A percentile compares a stretch with the other conserved stretches of the same genome.
These are phyloP conservation scores for Exserohilum rostratum DNA, from an alignment of 2,329 filamentous ascomycete species.

Conservation along the genomic window DNA sequence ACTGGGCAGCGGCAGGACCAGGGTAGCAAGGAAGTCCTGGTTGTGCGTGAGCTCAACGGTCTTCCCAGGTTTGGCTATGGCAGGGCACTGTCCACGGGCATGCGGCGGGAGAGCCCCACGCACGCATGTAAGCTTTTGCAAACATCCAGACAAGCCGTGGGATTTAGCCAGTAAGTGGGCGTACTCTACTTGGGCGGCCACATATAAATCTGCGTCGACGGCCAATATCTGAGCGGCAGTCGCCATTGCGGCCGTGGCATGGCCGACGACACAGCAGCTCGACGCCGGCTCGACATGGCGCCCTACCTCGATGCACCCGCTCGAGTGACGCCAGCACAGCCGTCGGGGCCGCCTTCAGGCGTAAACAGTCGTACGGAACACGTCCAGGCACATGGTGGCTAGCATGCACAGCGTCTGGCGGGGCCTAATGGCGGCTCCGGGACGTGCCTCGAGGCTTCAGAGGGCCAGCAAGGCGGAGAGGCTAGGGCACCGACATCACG, in stretches of 20 bases:
- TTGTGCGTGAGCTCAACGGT: slow-evolving; percentile 40
- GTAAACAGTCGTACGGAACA: slow-evolving; percentile 33
- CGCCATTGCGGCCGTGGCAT: no score
- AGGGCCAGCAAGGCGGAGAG: slow-evolving; percentile 25
- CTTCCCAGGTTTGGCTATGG: slow-evolving; percentile 41
- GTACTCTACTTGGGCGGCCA: slow-evolving; percentile 41
- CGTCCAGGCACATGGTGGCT: slow-evolving; percentile 42
- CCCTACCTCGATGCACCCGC: not conserved
- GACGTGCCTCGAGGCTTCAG: slow-evolving; percentile 27
- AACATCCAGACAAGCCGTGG: slow-evolving; percentile 32
- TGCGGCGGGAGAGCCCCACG: slow-evolving; percentile 33
- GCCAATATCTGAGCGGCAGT: slow-evolving; percentile 42
- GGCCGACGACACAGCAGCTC: no score
- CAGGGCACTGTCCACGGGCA: slow-evolving; percentile 32
- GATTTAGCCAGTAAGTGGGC: slow-evolving; percentile 45
- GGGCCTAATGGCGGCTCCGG: slow-evolving; percentile 18
- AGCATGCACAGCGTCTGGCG: slow-evolving; percentile 21
- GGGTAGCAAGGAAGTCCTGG: slow-evolving; percentile 29
- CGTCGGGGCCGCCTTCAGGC: slow-evolving; percentile 18
- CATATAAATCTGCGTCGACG: slow-evolving; percentile 37
- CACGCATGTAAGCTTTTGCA: slow-evolving; percentile 16
- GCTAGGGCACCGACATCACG: slow-evolving; percentile 29
- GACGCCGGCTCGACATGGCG: not conserved
- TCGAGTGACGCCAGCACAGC: slow-evolving; percentile 8
- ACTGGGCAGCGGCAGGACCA: slow-evolving; percentile 34